These are phyloP conservation scores for Daedalea quercina DNA, from an alignment of 768 basidiomycete species.

Conservation along the genomic window DNA sequence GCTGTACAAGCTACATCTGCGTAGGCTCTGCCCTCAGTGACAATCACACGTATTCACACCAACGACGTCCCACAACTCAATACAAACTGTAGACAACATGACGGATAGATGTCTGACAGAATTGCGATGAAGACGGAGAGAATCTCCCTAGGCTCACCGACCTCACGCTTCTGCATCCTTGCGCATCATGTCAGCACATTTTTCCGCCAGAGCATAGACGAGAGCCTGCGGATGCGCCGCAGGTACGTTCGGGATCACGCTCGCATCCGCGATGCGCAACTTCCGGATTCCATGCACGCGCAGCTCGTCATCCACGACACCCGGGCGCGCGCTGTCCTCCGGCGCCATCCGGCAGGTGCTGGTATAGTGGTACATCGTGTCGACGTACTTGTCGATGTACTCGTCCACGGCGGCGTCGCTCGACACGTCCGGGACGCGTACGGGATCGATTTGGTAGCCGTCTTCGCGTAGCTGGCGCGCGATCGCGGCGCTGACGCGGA, in stretches of 20 bases:
- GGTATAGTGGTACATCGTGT: background rate
- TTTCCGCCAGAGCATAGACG: slow-evolving; percentile 29
- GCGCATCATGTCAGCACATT: slow-evolving; percentile 29
- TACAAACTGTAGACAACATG: too few species aligned
- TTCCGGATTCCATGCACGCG: slow-evolving; percentile 37
- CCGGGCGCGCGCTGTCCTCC: slow-evolving; percentile 1
- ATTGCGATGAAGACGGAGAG: too few species aligned
- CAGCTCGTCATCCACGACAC: slow-evolving; percentile 37
- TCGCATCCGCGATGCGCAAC: slow-evolving; percentile 27
- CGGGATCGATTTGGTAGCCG: slow-evolving; percentile 14
- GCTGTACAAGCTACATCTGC: too few species aligned
- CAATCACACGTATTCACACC: too few species aligned
- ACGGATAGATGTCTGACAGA: too few species aligned
- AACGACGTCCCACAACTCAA: too few species aligned
- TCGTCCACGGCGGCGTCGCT: slow-evolving; percentile 25
- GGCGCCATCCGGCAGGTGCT: slow-evolving; percentile 32
- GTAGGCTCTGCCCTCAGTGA: too few species aligned
- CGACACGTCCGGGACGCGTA: slow-evolving; percentile 21
- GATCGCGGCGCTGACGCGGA: slow-evolving; percentile 17
- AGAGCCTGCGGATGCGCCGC: slow-evolving; percentile 29
- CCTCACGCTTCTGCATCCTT: background rate
- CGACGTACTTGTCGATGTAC: slow-evolving; percentile 12
- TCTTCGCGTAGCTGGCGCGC: slow-evolving; percentile 7
- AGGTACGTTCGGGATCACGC: slow-evolving; percentile 22
- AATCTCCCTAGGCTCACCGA: background rate